Evolutionary conservation across 257 asterid genomes (phyloP).

Genomic region (Fraxinus anomala): DNA sequence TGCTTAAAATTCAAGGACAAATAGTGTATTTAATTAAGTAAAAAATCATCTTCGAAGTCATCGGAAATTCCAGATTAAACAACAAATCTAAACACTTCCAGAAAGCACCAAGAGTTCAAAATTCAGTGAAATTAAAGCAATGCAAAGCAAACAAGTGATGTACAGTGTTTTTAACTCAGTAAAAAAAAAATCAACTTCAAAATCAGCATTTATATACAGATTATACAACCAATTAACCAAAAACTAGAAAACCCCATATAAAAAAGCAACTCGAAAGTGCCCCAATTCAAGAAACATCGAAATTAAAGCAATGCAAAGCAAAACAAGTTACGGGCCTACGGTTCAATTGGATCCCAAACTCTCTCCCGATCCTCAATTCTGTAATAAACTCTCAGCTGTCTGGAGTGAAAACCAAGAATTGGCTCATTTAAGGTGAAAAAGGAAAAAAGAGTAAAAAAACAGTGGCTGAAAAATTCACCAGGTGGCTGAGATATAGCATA

Average conservation of each 20-base stretch:
- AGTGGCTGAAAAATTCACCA: conserved; percentile 39
- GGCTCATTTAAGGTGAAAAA: conserved; percentile 5
- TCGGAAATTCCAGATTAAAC: neutral
- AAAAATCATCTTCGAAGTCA: neutral
- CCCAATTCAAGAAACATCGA: neutral
- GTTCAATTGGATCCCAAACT: conserved; percentile 29
- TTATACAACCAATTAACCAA: neutral
- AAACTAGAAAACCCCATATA: conserved; percentile 21
- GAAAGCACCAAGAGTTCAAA: neutral
- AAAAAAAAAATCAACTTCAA: neutral
- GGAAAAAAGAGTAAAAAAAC: conserved; percentile 21
- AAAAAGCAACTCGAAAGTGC: conserved; percentile 22
- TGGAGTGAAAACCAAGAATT: conserved; percentile 25
- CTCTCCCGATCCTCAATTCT: neutral
- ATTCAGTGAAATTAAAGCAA: neutral
- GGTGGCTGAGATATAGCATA: conserved; percentile 49
- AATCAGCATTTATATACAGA: neutral
- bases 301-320: conserved; percentile 21
- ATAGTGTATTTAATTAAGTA: neutral
- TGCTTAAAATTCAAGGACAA: neutral
- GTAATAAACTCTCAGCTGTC: neutral
- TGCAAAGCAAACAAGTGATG: conserved; percentile 5
- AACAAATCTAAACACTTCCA: neutral
- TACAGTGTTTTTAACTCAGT: neutral
- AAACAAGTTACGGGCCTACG: conserved; percentile 34